phyloP scores from a whole-genome alignment of 495 filamentous ascomycete genomes.

The Opeltia flavorubescens region DNA sequence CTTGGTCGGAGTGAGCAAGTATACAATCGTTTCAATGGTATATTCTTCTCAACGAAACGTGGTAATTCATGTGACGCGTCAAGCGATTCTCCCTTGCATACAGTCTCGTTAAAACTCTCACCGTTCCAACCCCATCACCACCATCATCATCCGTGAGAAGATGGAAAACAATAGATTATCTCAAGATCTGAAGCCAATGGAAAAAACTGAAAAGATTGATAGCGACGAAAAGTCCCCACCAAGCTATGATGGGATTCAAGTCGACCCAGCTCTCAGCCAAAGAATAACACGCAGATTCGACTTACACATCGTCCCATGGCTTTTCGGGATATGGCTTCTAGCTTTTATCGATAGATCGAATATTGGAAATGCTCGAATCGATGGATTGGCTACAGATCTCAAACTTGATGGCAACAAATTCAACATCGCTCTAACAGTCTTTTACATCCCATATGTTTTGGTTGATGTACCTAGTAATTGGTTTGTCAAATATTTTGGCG shows the following conservation, averaged over 20 bases:
- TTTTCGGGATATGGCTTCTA: constrained; percentile 32
- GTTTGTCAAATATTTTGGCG: constrained; percentile 24
- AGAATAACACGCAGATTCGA: constrained; percentile 21
- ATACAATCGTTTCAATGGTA: too few relatives aligned
- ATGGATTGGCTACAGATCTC: constrained; percentile 28
- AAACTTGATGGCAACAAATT: constrained; percentile 25
- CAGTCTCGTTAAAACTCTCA: too few relatives aligned
- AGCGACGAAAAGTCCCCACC: too few relatives aligned
- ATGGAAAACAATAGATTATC: neutral
- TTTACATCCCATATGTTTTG: constrained; percentile 37
- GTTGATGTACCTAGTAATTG: constrained; percentile 34
- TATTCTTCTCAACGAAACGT: too few relatives aligned
- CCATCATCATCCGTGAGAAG: too few relatives aligned
- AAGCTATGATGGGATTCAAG: neutral
- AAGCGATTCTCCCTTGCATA: too few relatives aligned
- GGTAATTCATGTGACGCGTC: too few relatives aligned
- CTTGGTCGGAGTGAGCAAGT: too few relatives aligned
- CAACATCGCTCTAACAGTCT: constrained; percentile 33
- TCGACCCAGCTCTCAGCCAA: constrained; percentile 17
- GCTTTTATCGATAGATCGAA: constrained; percentile 39
- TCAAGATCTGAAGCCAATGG: neutral
- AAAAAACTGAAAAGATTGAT: neutral
- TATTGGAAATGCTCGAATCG: constrained; percentile 35
- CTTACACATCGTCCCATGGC: constrained; percentile 23
- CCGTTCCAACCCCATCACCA: too few relatives aligned